phyloP scores from a whole-genome alignment of 768 basidiomycete genomes.

The Suillus variegatus region DNA sequence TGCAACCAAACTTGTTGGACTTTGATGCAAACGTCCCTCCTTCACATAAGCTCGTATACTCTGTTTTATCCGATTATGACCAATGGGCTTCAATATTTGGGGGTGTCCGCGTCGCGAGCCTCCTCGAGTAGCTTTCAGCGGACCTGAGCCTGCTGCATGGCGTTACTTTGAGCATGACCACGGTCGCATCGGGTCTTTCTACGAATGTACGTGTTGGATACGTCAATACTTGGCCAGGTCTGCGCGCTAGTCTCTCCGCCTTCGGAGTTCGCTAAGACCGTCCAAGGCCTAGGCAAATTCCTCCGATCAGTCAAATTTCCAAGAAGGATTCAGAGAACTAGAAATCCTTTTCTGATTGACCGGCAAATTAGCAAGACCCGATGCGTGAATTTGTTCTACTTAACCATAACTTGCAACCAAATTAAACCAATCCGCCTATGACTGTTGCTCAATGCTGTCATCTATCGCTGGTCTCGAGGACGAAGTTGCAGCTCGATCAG shows the following conservation, averaged over 20 bases:
- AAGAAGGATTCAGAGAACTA: background rate
- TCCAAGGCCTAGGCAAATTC: too few species aligned
- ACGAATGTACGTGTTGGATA: background rate
- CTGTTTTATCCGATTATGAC: background rate
- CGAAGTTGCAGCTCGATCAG: too few species aligned
- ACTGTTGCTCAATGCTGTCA: too few species aligned
- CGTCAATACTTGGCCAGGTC: background rate
- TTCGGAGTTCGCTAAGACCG: background rate
- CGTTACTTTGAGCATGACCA: background rate
- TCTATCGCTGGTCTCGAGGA: too few species aligned
- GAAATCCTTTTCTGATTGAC: too few species aligned
- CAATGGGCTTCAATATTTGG: background rate
- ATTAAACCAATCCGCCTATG: too few species aligned
- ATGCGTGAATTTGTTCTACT: too few species aligned
- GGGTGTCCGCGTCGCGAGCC: background rate
- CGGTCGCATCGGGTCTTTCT: background rate
- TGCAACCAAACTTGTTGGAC: background rate
- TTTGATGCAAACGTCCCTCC: conserved; percentile 1
- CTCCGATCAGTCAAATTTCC: too few species aligned
- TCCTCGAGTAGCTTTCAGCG: background rate
- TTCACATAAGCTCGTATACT: background rate
- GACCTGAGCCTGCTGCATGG: too few species aligned
- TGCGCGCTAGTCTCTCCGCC: background rate
- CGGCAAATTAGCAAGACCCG: too few species aligned
- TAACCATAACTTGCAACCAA: too few species aligned